Base-by-base conservation (phyloP, 495 filamentous ascomycete genomes). In the Pyronema omphalodes region DNA sequence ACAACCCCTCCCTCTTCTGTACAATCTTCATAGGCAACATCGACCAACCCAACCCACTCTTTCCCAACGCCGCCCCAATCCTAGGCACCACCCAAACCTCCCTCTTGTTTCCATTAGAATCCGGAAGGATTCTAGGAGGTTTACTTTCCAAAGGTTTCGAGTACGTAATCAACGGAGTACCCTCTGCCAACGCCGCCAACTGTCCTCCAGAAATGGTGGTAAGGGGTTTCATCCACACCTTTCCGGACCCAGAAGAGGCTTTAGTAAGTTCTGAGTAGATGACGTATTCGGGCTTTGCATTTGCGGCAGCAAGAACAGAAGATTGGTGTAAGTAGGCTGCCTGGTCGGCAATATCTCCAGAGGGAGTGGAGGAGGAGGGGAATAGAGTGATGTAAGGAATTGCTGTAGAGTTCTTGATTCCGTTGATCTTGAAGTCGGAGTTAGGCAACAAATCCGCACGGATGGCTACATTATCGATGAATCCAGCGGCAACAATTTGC, bases 381-480 rank as follows among this genome's bases (percentile, higher is more conserved):
- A 88, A 81, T 14, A 99, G 79, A 0, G 93, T 87, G 2, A 94
- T 59, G 66, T 95, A 99, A 2, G 89, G 84, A 3, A 94, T 82
- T 63, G 95, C 86, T 49, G 85, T 87, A 0, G 88, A 86, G 44
- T 83, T 76, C 44, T 76, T 81, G 0, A 87, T 84, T 37, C 83
- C 85, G 15, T 84, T 74, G 4, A 71, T 65, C 54, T 77, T 72
- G 52, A 83, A 80, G 2, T 84, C 84, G 0, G 86, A 83, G 14
- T 73, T 73, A 3, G 86, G 84, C 0, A 83, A 72, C 8, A 89
- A 72, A 65, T 96, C 88, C 3, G 87, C 86, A 55, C 91, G 86
- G 62, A 96, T 89, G 50, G 93, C 93, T 48, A 99, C 75, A 55
- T 95, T 83, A 70, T 96, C 93, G 58, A 99, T 81, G 71, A 94